Base-by-base conservation (phyloP, 108 stramenopile species). In the Aureococcus anophagefferens region DNA sequence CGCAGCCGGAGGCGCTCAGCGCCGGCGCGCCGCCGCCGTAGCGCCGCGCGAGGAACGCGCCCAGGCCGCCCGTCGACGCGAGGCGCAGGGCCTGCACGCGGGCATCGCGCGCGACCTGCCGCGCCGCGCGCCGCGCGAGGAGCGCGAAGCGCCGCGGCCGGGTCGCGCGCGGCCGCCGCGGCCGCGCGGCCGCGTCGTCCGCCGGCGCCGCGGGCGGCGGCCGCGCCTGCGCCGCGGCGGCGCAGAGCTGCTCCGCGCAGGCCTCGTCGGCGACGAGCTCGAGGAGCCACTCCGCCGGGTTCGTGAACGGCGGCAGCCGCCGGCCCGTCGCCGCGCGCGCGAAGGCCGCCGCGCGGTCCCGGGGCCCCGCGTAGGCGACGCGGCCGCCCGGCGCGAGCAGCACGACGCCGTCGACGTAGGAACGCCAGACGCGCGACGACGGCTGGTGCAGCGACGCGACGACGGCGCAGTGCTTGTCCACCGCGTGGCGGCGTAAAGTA, bases 281-380 rank as follows among this genome's bases (percentile, higher is more conserved):
- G 34, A 91, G 82, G 34, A 89, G 78, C 71, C 83, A 94, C 71
- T 94, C 93, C 9, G 91, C 91, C 17, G 90, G 89, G 79, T 91
- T 91, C 5, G 88, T 88, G 51, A 88, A 75, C 30, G 36, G 59
- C 25, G 89, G 90, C 66, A 89, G 89, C 33, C 72, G 67, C 0
- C 4, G 5, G 72, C 80, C 90, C 5, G 89, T 89, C 51, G 91
- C 37, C 30, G 66, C 63, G 36, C 70, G 74, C 79, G 91, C 91
- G 69, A 91, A 90, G 31, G 73, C 64, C 30, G 78, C 69, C 18
- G 85, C 89, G 21, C 76, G 73, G 5, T 68, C n/a, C 62, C 77
- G 62, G 13, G 70, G 45, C 69, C 64, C 64, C 4, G 33, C 7
- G 45, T 71, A 76, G 3, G 70, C 40, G 37, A 40, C 30, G 0